Conservation (phyloP, 1,284 basidiomycete species). For the Golubevia pallescens region DNA sequence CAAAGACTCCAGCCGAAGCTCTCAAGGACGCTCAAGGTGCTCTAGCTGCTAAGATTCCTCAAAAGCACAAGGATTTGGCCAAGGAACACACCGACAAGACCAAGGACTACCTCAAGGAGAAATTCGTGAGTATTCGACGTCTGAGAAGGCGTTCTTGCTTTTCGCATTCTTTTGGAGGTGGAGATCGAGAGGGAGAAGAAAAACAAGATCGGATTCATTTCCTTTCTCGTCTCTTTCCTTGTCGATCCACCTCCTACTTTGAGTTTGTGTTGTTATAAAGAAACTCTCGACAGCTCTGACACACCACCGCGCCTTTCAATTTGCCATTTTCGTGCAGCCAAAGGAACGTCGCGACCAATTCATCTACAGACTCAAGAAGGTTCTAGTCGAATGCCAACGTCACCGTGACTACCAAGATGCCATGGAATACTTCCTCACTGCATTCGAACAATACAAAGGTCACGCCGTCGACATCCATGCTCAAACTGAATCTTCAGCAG, state of each 20-base stretch:
- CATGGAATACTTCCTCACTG: slow-evolving; percentile 51
- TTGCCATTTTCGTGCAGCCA: no score
- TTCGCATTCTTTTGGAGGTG: no score
- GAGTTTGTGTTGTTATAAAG: no score
- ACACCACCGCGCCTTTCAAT: no score
- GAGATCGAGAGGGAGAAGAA: no score
- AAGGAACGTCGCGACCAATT: slow-evolving; percentile 55
- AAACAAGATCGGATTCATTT: no score
- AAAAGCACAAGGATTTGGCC: slow-evolving; percentile 52
- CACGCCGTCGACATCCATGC: slow-evolving; percentile 32
- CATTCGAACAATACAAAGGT: slow-evolving; percentile 53
- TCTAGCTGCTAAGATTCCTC: slow-evolving; percentile 22
- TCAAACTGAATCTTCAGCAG: slow-evolving; percentile 33
- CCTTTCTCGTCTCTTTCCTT: no score
- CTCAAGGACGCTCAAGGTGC: background rate
- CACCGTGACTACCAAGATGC: slow-evolving; percentile 58
- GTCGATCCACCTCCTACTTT: no score
- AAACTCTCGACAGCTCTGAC: no score
- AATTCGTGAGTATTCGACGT: no score
- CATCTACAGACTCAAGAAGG: slow-evolving; percentile 59
- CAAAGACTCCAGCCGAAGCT: no score
- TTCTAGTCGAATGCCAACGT: slow-evolving; percentile 57
- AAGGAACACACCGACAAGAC: slow-evolving; percentile 47
- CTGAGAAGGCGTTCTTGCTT: no score
- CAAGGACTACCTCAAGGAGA: slow-evolving; percentile 50